These are phyloP conservation scores for Yarrowia porcina DNA, from an alignment of 805 yeast genomes.

Conservation along the genomic window DNA sequence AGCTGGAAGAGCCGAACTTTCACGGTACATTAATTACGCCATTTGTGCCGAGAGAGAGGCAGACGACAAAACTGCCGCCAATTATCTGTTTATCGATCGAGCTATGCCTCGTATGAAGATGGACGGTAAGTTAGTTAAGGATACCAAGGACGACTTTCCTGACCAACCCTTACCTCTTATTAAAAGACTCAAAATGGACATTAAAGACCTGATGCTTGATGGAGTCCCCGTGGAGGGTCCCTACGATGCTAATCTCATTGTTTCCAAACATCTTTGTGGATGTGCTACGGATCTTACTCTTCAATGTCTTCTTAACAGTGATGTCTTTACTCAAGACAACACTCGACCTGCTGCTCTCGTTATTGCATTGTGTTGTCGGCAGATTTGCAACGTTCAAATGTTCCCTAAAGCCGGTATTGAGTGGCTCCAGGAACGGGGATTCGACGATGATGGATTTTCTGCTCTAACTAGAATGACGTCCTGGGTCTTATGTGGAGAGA, in stretches of 20 bases:
- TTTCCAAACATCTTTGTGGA: constrained; percentile 90
- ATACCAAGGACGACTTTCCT: constrained; percentile 37
- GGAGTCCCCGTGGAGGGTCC: constrained; percentile 38
- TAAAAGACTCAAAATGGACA: constrained; percentile 65
- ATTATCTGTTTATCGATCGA: constrained; percentile 67
- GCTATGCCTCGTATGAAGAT: constrained; percentile 74
- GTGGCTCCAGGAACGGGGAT: constrained; percentile 38
- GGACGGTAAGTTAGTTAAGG: constrained; percentile 64
- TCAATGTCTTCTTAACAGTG: constrained; percentile 51
- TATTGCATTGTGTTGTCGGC: constrained; percentile 93
- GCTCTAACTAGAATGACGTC: constrained; percentile 64
- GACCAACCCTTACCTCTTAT: constrained; percentile 38
- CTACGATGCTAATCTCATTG: constrained; percentile 36
- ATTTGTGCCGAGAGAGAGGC: constrained; percentile 8
- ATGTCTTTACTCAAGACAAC: not conserved
- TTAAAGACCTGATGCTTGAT: constrained; percentile 65
- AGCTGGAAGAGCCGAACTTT: constrained; percentile 83
- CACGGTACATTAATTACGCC: constrained; percentile 52
- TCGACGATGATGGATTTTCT: constrained; percentile 37
- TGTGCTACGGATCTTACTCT: constrained; percentile 88
- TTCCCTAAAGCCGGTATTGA: constrained; percentile 49
- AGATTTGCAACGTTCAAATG: constrained; percentile 64
- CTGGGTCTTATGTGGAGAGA: constrained; percentile 82
- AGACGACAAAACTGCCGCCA: constrained; percentile 27
- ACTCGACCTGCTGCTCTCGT: constrained; percentile 40